Evolutionary conservation across 2,329 filamentous ascomycete species (phyloP).

Genomic region (Aspergillus brunneoviolaceus): DNA sequence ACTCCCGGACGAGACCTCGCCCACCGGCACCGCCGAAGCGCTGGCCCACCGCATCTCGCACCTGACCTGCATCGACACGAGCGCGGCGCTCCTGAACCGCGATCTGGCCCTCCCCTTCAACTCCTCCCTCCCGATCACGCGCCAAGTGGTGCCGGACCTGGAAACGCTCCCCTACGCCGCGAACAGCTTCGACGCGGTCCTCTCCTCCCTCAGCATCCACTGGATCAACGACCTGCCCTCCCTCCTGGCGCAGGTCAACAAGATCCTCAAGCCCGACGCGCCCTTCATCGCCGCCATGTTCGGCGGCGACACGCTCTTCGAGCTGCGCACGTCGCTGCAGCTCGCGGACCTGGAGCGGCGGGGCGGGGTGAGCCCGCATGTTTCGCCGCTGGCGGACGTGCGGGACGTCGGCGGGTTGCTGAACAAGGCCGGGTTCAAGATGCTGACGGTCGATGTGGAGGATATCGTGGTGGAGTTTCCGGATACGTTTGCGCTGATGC

Average conservation of each 20-base stretch:
- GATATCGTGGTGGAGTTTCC: slow-evolving; percentile 96
- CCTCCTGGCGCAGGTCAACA: slow-evolving; percentile 79
- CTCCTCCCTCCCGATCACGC: slow-evolving; percentile 66
- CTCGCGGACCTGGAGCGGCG: slow-evolving; percentile 85
- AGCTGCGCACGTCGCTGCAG: slow-evolving; percentile 89
- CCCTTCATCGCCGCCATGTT: slow-evolving; percentile 97
- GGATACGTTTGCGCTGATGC: slow-evolving; percentile 84
- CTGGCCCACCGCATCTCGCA: slow-evolving; percentile 70
- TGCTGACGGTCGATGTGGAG: slow-evolving; percentile 95
- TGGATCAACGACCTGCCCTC: slow-evolving; percentile 97
- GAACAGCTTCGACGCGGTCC: slow-evolving; percentile 80
- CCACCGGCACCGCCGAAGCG: slow-evolving; percentile 44
- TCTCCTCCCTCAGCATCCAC: slow-evolving; percentile 86
- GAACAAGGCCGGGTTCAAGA: slow-evolving; percentile 85
- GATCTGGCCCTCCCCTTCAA: slow-evolving; percentile 70
- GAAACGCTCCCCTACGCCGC: slow-evolving; percentile 74
- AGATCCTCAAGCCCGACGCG: slow-evolving; percentile 80
- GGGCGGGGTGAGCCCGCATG: slow-evolving; percentile 87
- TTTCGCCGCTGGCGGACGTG: slow-evolving; percentile 89
- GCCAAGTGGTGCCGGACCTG: slow-evolving; percentile 66
- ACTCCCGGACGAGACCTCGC: slow-evolving; percentile 61
- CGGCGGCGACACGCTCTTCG: slow-evolving; percentile 89
- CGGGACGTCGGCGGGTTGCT: slow-evolving; percentile 85
- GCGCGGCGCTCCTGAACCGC: slow-evolving; percentile 72
- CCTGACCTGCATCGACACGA: slow-evolving; percentile 80